These are phyloP conservation scores for Euphorbia peplus DNA, from an alignment of 345 rosid genomes.

Conservation along the genomic window DNA sequence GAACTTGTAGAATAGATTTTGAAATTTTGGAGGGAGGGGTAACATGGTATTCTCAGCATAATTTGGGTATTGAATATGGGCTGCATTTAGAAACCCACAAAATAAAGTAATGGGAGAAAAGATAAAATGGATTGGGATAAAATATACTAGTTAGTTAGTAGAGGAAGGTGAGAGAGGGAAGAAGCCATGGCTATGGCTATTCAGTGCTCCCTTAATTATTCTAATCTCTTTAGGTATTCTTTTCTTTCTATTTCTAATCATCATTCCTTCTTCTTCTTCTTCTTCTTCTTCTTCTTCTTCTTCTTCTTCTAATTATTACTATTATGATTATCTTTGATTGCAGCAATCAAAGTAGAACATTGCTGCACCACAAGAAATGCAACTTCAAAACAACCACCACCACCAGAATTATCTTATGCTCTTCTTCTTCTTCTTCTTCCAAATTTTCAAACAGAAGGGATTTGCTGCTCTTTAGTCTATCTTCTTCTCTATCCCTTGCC, in stretches of 20 bases:
- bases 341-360: conserved; percentile 36
- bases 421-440: conserved; percentile 30
- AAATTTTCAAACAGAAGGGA: conserved; percentile 45
- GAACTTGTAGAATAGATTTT: too few relatives aligned
- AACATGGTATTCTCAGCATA: too few relatives aligned
- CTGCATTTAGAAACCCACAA: too few relatives aligned
- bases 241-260: neutral
- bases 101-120: too few relatives aligned
- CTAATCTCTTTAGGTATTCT: neutral
- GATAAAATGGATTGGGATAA: too few relatives aligned
- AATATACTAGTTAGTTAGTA: too few relatives aligned
- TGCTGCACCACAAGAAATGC: conserved; percentile 40
- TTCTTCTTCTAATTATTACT: too few relatives aligned
- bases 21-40: too few relatives aligned
- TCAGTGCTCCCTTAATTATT: conserved; percentile 15
- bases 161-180: neutral
- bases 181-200: conserved; percentile 13
- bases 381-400: conserved; percentile 27
- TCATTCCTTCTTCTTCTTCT: too few relatives aligned
- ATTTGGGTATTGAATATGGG: too few relatives aligned
- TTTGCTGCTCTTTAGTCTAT: conserved; percentile 57
- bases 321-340: neutral
- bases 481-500: conserved; percentile 51
- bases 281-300: too few relatives aligned
- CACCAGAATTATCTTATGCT: conserved; percentile 32